These are phyloP conservation scores for Cladosporium phlei DNA, from an alignment of 2,329 filamentous ascomycete genomes.

Conservation along the genomic window DNA sequence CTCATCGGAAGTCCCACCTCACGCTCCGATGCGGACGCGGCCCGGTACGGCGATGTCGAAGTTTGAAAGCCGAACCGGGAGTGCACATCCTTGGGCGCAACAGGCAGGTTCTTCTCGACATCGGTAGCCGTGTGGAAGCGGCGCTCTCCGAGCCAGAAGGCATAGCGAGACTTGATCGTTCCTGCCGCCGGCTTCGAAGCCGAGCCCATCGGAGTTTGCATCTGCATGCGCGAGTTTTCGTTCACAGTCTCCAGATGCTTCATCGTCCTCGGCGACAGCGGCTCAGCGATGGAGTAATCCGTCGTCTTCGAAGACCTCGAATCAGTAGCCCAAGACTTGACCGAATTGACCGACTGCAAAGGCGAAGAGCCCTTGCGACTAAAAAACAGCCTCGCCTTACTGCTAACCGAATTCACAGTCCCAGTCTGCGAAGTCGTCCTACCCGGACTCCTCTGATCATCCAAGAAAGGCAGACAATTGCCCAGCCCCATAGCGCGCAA, in stretches of 20 bases:
- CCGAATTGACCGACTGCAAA: background rate
- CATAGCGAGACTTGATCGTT: background rate
- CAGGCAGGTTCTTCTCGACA: slow-evolving; percentile 11
- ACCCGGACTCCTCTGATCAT: background rate
- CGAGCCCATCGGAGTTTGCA: too few species aligned
- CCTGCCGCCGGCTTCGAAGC: background rate
- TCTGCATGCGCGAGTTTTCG: slow-evolving; percentile 10
- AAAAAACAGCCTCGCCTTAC: slow-evolving; percentile 26
- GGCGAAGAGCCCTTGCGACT: slow-evolving; percentile 11
- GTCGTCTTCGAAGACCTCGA: slow-evolving; percentile 14
- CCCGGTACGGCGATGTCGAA: slow-evolving; percentile 1
- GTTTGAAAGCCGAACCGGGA: slow-evolving; percentile 16
- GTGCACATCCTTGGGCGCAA: slow-evolving; percentile 5
- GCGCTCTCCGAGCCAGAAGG: background rate
- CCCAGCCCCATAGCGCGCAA: slow-evolving; percentile 40
- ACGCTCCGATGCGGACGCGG: slow-evolving; percentile 3
- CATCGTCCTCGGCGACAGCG: slow-evolving; percentile 20
- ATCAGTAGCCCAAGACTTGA: background rate
- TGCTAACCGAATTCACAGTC: slow-evolving; percentile 23
- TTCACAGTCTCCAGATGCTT: slow-evolving; percentile 21
- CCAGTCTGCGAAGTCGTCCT: slow-evolving; percentile 4
- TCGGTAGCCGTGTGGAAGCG: background rate
- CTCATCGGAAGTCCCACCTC: too few species aligned
- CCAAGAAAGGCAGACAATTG: slow-evolving; percentile 4
- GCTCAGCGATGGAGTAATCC: slow-evolving; percentile 14